Percentiles rank a stretch among this genome's conserved stretches.
phyloP scores from a whole-genome alignment of 1,284 basidiomycete genomes.

The Rhodotorula sp. region DNA sequence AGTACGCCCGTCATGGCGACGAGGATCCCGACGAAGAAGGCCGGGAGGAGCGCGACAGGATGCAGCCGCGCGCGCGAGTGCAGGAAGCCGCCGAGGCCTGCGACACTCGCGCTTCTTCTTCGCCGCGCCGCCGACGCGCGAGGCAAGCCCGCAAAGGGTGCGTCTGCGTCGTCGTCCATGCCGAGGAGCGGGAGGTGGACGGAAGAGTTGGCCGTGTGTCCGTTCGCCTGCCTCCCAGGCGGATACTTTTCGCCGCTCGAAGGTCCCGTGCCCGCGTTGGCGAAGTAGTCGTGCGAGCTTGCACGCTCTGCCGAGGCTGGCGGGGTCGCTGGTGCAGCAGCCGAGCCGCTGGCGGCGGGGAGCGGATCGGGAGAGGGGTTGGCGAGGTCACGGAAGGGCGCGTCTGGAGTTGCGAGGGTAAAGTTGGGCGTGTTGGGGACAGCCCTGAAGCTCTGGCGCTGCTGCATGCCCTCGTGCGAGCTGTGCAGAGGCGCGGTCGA shows the following conservation, averaged over 20 bases:
- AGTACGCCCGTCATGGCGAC: constrained; percentile 34
- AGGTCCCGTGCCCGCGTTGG: neutral
- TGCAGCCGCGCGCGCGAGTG: constrained; percentile 25
- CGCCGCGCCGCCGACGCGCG: neutral
- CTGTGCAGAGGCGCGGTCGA: neutral
- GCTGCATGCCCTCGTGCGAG: neutral
- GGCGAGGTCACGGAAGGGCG: neutral
- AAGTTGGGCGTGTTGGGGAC: constrained; percentile 15
- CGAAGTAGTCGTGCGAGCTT: neutral
- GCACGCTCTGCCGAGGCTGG: neutral
- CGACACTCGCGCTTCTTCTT: neutral
- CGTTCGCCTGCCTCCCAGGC: neutral
- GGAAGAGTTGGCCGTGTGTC: constrained; percentile 2
- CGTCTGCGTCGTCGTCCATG: constrained; percentile 11
- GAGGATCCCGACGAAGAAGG: constrained; percentile 39
- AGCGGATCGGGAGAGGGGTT: constrained; percentile 5
- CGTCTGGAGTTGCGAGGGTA: neutral
- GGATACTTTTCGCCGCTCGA: constrained; percentile 2
- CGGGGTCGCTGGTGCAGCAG: neutral
- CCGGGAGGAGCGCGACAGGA: constrained; percentile 36
- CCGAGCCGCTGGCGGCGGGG: neutral
- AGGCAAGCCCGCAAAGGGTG: neutral
- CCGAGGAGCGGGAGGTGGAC: constrained; percentile 26
- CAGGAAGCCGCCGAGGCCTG: neutral
- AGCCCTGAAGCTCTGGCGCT: constrained; percentile 8